Evolutionary conservation across 2,329 filamentous ascomycete genomes (phyloP).

Genomic region (Erysiphe neolycopersici): DNA sequence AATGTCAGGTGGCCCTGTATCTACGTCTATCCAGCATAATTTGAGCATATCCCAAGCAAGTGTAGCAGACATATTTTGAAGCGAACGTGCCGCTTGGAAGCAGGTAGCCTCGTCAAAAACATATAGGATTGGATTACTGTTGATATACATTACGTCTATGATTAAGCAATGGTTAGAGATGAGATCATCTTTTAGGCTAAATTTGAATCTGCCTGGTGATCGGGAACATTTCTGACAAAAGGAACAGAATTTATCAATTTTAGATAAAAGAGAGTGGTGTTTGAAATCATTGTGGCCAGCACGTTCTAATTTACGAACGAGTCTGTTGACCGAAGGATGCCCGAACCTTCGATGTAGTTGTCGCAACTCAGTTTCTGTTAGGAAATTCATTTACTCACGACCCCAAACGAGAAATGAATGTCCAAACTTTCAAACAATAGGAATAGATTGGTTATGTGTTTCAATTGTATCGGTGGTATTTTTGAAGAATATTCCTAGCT

Average conservation of each 20-base stretch:
- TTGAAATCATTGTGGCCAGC: background rate
- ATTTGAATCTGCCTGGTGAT: conserved; percentile 1
- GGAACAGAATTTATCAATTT: background rate
- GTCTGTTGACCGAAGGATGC: background rate
- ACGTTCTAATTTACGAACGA: background rate
- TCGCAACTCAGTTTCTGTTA: background rate
- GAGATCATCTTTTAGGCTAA: background rate
- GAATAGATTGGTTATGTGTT: background rate
- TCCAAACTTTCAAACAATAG: background rate
- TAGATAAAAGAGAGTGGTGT: background rate
- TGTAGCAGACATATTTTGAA: background rate
- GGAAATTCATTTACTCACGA: background rate
- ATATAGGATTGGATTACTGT: conserved; percentile 1
- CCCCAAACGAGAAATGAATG: background rate
- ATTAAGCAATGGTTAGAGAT: conserved; percentile 1
- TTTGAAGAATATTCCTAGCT: background rate
- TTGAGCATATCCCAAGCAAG: too few species aligned
- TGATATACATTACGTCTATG: background rate
- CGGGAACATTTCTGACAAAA: background rate
- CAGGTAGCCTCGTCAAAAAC: background rate
- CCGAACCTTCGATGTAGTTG: background rate
- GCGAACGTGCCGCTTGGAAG: conserved; percentile 1
- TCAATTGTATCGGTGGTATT: background rate
- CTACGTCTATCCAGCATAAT: too few species aligned
- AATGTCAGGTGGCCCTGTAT: too few species aligned